Conservation (phyloP, 306 rosid genomes). For the Cucurbita moschata region DNA sequence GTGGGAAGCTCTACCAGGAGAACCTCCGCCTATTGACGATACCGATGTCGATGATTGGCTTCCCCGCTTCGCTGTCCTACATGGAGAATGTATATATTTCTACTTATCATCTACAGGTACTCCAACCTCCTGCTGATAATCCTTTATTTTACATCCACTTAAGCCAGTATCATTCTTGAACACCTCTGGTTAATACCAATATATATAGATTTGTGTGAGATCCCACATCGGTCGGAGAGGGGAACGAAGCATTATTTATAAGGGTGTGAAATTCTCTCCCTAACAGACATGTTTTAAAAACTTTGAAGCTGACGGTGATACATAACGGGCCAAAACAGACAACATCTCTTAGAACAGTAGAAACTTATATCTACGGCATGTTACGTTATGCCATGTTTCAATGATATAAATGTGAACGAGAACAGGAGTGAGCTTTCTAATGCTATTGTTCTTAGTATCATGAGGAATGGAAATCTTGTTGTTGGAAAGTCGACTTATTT, state of each 20-base stretch:
- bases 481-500: background rate
- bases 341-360: background rate
- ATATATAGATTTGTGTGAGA: background rate
- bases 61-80: conserved; percentile 80
- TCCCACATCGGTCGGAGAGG: too few species aligned
- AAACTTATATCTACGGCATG: background rate
- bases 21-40: conserved; percentile 74
- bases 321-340: too few species aligned
- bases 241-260: too few species aligned
- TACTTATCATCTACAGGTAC: conserved; percentile 63
- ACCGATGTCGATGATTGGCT: conserved; percentile 73
- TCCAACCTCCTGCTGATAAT: background rate
- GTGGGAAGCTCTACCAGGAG: conserved; percentile 76
- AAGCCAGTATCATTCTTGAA: background rate
- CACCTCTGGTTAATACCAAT: background rate
- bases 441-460: background rate
- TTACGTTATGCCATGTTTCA: background rate
- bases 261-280: too few species aligned
- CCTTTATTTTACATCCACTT: background rate
- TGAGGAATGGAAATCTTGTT: background rate
- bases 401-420: background rate
- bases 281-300: too few species aligned
- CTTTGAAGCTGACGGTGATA: too few species aligned
- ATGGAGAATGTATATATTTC: conserved; percentile 57
- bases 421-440: background rate